phyloP scores from a whole-genome alignment of 768 basidiomycete genomes.

The Chalciporus pseudorubinellus region DNA sequence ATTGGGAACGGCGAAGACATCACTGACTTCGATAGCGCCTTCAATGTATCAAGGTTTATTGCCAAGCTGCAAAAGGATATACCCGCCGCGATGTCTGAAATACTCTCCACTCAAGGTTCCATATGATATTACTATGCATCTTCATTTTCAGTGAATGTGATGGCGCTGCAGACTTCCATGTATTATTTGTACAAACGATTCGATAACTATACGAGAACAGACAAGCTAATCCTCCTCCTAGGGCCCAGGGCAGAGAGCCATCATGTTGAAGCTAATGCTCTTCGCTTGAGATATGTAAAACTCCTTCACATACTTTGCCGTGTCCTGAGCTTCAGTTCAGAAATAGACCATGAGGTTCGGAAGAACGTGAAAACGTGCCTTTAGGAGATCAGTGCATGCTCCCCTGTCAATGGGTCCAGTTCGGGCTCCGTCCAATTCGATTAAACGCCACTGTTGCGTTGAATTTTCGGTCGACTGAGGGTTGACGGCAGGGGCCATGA shows the following conservation, averaged over 20 bases:
- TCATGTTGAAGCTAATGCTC: constrained; percentile 46
- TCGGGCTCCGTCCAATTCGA: constrained; percentile 85
- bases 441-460: constrained; percentile 44
- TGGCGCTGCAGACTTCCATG: background rate
- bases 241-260: constrained; percentile 41
- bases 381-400: constrained; percentile 53
- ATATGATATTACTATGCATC: background rate
- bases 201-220: background rate
- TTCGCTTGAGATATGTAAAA: constrained; percentile 39
- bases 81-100: constrained; percentile 31
- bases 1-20: constrained; percentile 35
- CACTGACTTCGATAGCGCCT: constrained; percentile 30
- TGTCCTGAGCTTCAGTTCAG: constrained; percentile 35
- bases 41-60: constrained; percentile 33
- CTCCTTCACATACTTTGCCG: constrained; percentile 44
- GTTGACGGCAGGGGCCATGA: constrained; percentile 55
- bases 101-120: constrained; percentile 18
- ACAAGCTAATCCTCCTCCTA: constrained; percentile 11
- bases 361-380: constrained; percentile 34
- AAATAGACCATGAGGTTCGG: background rate
- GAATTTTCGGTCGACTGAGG: constrained; percentile 4
- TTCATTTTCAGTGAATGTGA: background rate
- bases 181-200: constrained; percentile 9
- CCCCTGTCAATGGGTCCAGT: constrained; percentile 81
- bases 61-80: constrained; percentile 31